A percentile compares a stretch with the other conserved stretches of the same genome.
Conservation (phyloP, 495 filamentous ascomycete species). For the Penicillium lagena region DNA sequence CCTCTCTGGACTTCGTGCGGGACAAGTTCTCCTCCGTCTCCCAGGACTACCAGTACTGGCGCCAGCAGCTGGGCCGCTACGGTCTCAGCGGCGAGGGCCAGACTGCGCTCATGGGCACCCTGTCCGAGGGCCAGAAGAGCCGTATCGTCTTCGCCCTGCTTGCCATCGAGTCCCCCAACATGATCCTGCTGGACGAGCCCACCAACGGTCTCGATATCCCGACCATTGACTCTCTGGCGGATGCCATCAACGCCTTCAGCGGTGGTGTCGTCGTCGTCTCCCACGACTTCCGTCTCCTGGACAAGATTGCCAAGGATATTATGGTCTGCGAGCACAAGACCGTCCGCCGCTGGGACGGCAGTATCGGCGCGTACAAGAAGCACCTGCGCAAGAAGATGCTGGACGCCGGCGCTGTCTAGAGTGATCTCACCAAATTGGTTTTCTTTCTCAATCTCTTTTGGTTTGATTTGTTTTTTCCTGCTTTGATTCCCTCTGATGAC, state of each 20-base stretch:
- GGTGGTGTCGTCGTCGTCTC: slow-evolving; percentile 97
- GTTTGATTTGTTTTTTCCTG: slow-evolving; percentile 3
- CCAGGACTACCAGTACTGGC: slow-evolving; percentile 99
- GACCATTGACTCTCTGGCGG: slow-evolving; percentile 94
- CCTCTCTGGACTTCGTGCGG: slow-evolving; percentile 91
- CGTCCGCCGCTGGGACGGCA: slow-evolving; percentile 80
- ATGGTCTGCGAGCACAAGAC: slow-evolving; percentile 97
- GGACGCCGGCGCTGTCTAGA: slow-evolving; percentile 42
- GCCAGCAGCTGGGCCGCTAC: slow-evolving; percentile 92
- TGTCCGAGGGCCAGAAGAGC: slow-evolving; percentile 95
- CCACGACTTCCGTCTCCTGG: slow-evolving; percentile 96
- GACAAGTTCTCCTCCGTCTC: slow-evolving; percentile 85
- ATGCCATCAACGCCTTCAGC: slow-evolving; percentile 92
- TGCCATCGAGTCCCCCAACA: slow-evolving; percentile 94
- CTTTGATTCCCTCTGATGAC: slow-evolving; percentile 19
- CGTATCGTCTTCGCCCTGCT: slow-evolving; percentile 97
- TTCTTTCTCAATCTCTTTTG: not conserved
- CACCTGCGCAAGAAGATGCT: slow-evolving; percentile 98
- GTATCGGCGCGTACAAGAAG: slow-evolving; percentile 94
- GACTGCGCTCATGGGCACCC: slow-evolving; percentile 93
- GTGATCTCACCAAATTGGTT: not conserved
- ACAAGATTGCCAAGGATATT: slow-evolving; percentile 99
- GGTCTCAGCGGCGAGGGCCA: slow-evolving; percentile 87
- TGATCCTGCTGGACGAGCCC: slow-evolving; percentile 96
- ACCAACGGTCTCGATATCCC: slow-evolving; percentile 99